Evolutionary conservation across 2,329 filamentous ascomycete species (phyloP), one percentile per base, ranked within the genome.

Genomic region (Raffaelea ambrosiae): DNA sequence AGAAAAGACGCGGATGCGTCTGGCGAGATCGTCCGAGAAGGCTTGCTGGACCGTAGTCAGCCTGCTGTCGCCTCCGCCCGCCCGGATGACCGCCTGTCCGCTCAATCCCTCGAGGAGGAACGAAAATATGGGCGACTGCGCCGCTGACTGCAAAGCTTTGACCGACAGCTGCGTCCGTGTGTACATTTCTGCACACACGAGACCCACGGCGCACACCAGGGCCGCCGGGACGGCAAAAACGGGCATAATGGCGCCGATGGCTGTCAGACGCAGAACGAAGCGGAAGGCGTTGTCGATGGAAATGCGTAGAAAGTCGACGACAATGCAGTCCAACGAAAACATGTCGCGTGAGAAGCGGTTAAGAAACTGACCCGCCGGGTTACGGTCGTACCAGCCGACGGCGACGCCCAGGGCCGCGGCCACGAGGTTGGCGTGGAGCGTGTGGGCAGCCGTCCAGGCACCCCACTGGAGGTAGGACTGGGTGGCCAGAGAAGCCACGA

Each of bases 401-500:
- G 77, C 72, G 3, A 76, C 77, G 21, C 66, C 64, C 62, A 81
- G 66, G 18, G 80, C 64, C 18, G 73, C 69, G 13, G 62, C 64
- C 40, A 79, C 71, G 45, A 80, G 72, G 44, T 69, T 68, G 14
- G 66, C 65, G 60, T 81, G 77, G 40, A 80, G 67, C 31, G 61
- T 66, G 29, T 67, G 66, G 1, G 75, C 77, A 3, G 77, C 77
- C n/a, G 65, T 63, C 77, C 77, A 80, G 7, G 72, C 71, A 19
- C 76, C 76, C 54, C 19, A 33, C 13, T 36, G 38, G 35, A 47
- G 23, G 38, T 47, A 33, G 13, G 13, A 36, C 10, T 41, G 44
- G 29, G 70, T 72, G 56, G 76, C 64, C 20, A 68, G 43, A 4
- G 65, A 70, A 31, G 71, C 63, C 1, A 69, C 43, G 11, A 69